Evolutionary conservation across 2,329 filamentous ascomycete species (phyloP), one percentile per base, ranked within the genome.

Genomic region (Claviceps cyperi): DNA sequence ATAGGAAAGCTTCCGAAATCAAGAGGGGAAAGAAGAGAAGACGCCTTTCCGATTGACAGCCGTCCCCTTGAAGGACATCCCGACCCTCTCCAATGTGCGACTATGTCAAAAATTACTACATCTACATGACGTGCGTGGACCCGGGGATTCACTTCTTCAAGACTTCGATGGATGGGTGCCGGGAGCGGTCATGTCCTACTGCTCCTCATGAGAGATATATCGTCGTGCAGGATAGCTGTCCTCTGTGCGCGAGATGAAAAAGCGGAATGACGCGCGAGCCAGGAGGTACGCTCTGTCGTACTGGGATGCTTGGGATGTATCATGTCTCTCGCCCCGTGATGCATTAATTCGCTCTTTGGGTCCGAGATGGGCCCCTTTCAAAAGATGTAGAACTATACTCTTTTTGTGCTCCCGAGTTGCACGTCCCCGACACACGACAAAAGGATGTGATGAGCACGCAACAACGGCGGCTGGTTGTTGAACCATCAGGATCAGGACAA

Each of bases 131-230:
- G 43, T 88, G 84, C 60, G 66, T 74, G 51, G 81, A 86, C 60
- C 83, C 83, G 0, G 78, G 78, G 40, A 72, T 76, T 15, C 84
- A 88, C 64, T 86, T 86, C 65, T 82, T 84, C 63, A 74, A 77
- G 55, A 86, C 81, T 1, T 79, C 79, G 1, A 71, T 82, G 48
- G 84, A 88, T 58, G 83, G 82, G 50, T 77, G 71, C 60, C 73
- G 72, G 54, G 74, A 78, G 51, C 66, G 72, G 35, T 69, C 75
- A 35, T 88, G 84, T 57, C 60, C 75, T 5, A 72, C 74, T 50
- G 76, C 81, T 0, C 84, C 84, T 28, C 84, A 88, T 62, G 83
- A 87, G 63, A 75, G 83, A 55, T 86, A 83, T 58, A 86, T 88
- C 57, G 76, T 87, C 43, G 68, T 83, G 28, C 77, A 80, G 11